A percentile compares a stretch with the other conserved stretches of the same genome.
These are phyloP conservation scores for Sordariomycetes sp. DNA, from an alignment of 2,329 filamentous ascomycete genomes.

Conservation along the genomic window DNA sequence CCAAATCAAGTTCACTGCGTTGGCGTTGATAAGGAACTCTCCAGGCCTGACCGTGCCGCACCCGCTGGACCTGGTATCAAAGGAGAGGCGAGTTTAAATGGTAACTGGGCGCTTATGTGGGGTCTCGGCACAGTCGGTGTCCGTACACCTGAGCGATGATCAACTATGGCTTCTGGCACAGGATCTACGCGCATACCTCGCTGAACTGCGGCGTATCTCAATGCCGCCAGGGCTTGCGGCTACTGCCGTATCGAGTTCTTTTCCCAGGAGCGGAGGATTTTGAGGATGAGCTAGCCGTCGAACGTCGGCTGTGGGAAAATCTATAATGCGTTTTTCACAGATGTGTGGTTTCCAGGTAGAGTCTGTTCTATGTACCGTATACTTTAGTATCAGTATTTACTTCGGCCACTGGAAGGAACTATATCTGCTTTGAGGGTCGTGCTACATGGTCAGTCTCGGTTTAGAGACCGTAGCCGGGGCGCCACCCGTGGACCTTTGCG, in stretches of 20 bases:
- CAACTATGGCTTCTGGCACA: not conserved
- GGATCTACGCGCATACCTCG: not conserved
- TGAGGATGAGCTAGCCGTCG: not conserved
- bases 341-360: not conserved
- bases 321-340: not conserved
- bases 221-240: not conserved
- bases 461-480: not conserved
- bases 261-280: not conserved
- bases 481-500: not conserved
- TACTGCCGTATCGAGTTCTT: not conserved
- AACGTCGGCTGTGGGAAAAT: not conserved
- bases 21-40: not conserved
- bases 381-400: too few relatives aligned
- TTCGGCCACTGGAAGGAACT: too few relatives aligned
- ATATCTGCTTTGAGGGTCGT: not conserved
- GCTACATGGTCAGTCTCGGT: not conserved
- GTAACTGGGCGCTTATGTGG: not conserved
- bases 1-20: not conserved
- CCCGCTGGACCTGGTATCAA: not conserved
- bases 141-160: not conserved
- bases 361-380: not conserved
- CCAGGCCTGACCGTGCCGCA: not conserved
- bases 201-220: not conserved
- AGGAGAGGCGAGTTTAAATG: not conserved
- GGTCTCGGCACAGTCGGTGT: not conserved